Base-by-base conservation (phyloP, 306 rosid genomes). In the Gastrolobium villosum region DNA sequence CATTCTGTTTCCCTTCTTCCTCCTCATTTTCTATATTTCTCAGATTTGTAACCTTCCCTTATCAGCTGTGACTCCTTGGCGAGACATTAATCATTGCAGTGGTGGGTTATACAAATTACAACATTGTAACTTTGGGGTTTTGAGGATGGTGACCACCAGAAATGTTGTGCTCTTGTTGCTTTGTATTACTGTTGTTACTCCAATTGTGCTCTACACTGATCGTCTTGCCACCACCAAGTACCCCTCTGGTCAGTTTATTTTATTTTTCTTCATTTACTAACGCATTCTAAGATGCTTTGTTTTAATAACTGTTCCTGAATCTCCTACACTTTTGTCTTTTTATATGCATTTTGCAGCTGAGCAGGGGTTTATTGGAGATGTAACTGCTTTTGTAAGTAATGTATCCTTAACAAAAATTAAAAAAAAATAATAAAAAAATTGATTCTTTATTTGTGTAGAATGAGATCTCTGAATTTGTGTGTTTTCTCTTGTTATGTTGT, bases 121-220 rank as follows among this genome's bases (percentile, higher is more conserved):
- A 59, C 15, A 11, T 36, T 39, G 46, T 63, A 10, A 14, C 14
- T 26, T 49, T 36, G 61, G 46, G 15, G 13, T 53, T 76, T 45
- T 49, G 9, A 67, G 49, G 66, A 90, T 83, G 85, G 83, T 87
- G 86, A 43, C 66, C 81, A 79, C 85, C 60, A 88, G 97, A 81
- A 84, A 83, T 84, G 72, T 89, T 77, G 90, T 92, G 80, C 8
- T 82, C 40, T 67, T 76, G 50, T 40, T 94, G 90, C 90, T 94
- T 59, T 88, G 75, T 57, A 37, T 89, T 2, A 90, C 97, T 65
- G 93, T 94, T 56, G 78, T 89, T 83, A 83, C 99, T 88, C 99
- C 97, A 53, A 82, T 94, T 84, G 62, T 88, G 68, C 86, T 92
- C 56, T 94, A 92, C 83, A 87, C 96, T 31, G 89, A 92, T 77